Evolutionary conservation across 495 filamentous ascomycete genomes (phyloP).

Genomic region (Aspergillus leporis): DNA sequence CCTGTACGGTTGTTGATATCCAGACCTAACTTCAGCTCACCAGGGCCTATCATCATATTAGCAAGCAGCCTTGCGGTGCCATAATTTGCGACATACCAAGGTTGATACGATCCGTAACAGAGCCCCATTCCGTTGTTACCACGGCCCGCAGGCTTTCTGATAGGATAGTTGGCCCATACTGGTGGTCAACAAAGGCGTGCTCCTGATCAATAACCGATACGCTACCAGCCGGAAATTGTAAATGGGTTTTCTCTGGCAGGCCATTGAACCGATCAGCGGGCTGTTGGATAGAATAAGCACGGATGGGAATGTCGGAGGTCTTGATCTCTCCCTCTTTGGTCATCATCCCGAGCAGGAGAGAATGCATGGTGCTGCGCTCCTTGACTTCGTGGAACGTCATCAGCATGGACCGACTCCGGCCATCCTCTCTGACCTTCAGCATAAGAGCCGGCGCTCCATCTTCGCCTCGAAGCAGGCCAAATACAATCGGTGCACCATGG

Average conservation of each 20-base stretch:
- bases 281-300: constrained; percentile 63
- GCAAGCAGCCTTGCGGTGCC: background rate
- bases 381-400: constrained; percentile 70
- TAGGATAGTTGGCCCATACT: constrained; percentile 57
- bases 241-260: constrained; percentile 30
- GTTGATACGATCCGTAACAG: constrained; percentile 72
- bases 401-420: constrained; percentile 63
- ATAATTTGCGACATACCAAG: constrained; percentile 42
- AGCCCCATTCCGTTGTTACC: constrained; percentile 64
- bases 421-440: constrained; percentile 68
- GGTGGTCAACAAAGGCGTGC: constrained; percentile 39
- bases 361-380: constrained; percentile 66
- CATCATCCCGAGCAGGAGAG: constrained; percentile 66
- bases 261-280: constrained; percentile 35
- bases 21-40: constrained; percentile 65
- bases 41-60: constrained; percentile 46
- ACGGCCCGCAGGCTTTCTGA: constrained; percentile 71
- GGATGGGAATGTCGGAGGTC: constrained; percentile 60
- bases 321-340: constrained; percentile 60
- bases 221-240: constrained; percentile 43
- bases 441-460: constrained; percentile 65
- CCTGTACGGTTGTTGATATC: constrained; percentile 58
- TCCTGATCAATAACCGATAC: constrained; percentile 57
- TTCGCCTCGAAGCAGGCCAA: constrained; percentile 69
- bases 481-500: constrained; percentile 64